Base-by-base conservation (phyloP, 2,329 filamentous ascomycete genomes). In the Teratosphaeria nubilosa region DNA sequence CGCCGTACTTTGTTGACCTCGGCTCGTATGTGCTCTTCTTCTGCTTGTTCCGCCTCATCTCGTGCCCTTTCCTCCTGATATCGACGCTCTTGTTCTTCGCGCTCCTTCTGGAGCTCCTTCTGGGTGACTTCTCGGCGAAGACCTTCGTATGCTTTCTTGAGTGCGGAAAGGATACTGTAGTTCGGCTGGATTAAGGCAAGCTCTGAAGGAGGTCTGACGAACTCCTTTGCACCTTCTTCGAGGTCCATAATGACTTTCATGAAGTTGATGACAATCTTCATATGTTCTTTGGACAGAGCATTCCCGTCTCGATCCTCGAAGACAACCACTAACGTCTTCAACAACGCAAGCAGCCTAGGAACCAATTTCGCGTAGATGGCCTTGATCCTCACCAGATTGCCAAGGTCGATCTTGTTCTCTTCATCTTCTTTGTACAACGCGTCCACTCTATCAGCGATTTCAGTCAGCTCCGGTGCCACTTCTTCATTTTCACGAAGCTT, bases 341-440 rank as follows among this genome's bases (percentile, higher is more conserved):
- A 57, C 0, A 68, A 58, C 30, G 54, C 53, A 2, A 68, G 56
- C 5, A 72, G 61, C 11, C 57, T 57, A 9, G 66, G 68, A 16
- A 71, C 58, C 14, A 70, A 54, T 54, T 65, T 61, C 32, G 62
- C 59, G 51, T 69, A 70, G 20, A 71, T 67, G 48, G 64, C 60
- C n/a, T 59, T 57, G 22, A 60, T 58, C 48, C 62, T 61, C 7
- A 59, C 31, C 14, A 30, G 30, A 20, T 59, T 54, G 2, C 48
- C 52, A 22, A 59, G 51, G 20, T 66, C 51, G 14, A 59, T 22
- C 41, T 53, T 32, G 11, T 54, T 32, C 27, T 58, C 54, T 11
- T 59, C 54, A n/a, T 24, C 57, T 10, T 56, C 25, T 32, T 48
- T 20, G 52, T 59, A 56, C 5, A 59, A 57, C 13, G 54, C 58